Conservation (phyloP, 441 rosid genomes). For the Populus trichocarpa region DNA sequence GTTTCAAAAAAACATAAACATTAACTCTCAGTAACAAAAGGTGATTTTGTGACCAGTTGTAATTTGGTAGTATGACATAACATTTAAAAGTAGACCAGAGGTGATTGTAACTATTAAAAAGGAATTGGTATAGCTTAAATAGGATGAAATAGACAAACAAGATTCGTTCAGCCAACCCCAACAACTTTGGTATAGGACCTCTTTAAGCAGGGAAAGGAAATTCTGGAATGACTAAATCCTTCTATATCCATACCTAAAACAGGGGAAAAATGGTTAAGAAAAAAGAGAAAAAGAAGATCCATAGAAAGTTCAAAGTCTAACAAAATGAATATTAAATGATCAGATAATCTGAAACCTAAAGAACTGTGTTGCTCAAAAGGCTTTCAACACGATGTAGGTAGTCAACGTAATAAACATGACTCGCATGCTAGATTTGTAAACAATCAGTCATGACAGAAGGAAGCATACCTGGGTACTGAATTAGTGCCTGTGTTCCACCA, state of each 20-base stretch:
- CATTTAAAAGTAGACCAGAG: background rate
- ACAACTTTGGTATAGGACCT: background rate
- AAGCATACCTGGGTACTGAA: slow-evolving; percentile 81
- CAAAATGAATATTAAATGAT: background rate
- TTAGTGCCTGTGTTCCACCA: slow-evolving; percentile 91
- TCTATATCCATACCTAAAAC: background rate
- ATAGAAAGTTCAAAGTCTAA: background rate
- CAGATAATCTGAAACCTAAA: background rate
- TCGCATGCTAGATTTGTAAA: slow-evolving; percentile 6
- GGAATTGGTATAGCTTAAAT: background rate
- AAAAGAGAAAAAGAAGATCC: background rate
- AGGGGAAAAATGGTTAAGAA: background rate
- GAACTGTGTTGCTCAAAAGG: background rate
- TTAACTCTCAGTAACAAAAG: background rate
- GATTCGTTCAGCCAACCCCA: background rate
- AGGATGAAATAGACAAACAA: background rate
- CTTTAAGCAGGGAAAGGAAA: background rate
- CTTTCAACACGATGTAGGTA: background rate
- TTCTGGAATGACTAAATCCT: background rate
- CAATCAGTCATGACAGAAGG: slow-evolving; percentile 14
- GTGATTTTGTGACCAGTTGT: background rate
- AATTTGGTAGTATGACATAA: background rate
- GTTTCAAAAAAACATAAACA: background rate
- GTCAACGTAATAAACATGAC: background rate
- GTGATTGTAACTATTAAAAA: too few relatives aligned